A percentile compares a stretch with the other conserved stretches of the same genome.
These are phyloP conservation scores for Schizosaccharomyces japonicus DNA, from an alignment of 805 yeast species.

Conservation along the genomic window DNA sequence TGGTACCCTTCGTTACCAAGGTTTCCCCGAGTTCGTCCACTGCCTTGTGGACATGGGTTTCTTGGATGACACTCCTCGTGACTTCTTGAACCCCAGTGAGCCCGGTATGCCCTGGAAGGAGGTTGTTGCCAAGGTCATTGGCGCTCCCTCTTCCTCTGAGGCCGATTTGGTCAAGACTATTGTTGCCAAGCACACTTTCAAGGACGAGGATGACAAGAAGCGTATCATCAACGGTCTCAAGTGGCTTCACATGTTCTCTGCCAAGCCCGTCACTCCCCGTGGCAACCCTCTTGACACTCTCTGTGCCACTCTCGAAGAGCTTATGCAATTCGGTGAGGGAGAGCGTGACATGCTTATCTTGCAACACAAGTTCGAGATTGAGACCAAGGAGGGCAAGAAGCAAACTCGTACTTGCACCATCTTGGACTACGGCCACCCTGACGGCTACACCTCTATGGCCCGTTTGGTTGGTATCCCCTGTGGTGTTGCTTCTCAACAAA, in stretches of 20 bases:
- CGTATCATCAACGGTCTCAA: slow-evolving; percentile 70
- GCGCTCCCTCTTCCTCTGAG: slow-evolving; percentile 46
- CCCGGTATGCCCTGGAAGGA: slow-evolving; percentile 59
- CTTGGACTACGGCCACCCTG: slow-evolving; percentile 73
- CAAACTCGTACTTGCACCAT: slow-evolving; percentile 90
- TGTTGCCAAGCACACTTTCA: slow-evolving; percentile 55
- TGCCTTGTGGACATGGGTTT: slow-evolving; percentile 85
- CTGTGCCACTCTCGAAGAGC: slow-evolving; percentile 84
- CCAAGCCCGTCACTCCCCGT: slow-evolving; percentile 53
- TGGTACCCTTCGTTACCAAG: slow-evolving; percentile 94
- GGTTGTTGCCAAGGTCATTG: slow-evolving; percentile 53
- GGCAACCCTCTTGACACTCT: slow-evolving; percentile 87
- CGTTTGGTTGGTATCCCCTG: slow-evolving; percentile 95
- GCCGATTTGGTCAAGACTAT: slow-evolving; percentile 55
- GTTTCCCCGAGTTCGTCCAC: slow-evolving; percentile 94
- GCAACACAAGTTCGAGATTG: slow-evolving; percentile 95
- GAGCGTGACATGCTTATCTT: slow-evolving; percentile 88
- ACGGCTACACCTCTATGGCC: slow-evolving; percentile 95
- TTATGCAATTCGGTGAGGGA: slow-evolving; percentile 86
- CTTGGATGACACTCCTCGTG: slow-evolving; percentile 51
- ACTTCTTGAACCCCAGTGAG: slow-evolving; percentile 26
- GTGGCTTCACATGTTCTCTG: slow-evolving; percentile 86
- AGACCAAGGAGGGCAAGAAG: slow-evolving; percentile 76
- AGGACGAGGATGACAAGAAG: slow-evolving; percentile 56
- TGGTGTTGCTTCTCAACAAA: slow-evolving; percentile 77